These are phyloP conservation scores for Albifimbria verrucaria DNA, from an alignment of 2,329 filamentous ascomycete species.

Conservation along the genomic window DNA sequence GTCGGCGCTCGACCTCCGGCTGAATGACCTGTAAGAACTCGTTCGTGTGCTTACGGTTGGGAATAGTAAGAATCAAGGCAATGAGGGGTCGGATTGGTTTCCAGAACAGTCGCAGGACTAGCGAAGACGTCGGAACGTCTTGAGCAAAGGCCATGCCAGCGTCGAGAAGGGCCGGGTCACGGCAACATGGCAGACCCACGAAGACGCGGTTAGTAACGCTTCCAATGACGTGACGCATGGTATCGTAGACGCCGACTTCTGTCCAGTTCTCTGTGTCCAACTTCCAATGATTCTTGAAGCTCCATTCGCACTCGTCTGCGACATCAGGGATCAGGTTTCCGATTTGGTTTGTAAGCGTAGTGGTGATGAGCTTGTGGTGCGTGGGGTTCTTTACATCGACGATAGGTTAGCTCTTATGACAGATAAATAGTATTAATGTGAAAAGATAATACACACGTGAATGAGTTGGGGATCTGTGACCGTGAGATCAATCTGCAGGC, in stretches of 20 bases:
- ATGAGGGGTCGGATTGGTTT: neutral
- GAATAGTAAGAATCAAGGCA: neutral
- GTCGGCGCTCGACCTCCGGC: slow-evolving; percentile 1
- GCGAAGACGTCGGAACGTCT: neutral
- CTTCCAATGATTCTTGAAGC: neutral
- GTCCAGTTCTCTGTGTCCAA: neutral
- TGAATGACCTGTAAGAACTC: neutral
- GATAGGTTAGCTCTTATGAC: neutral
- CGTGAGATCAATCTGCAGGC: neutral
- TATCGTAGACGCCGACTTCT: slow-evolving; percentile 4
- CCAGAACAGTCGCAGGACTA: neutral
- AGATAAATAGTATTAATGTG: neutral
- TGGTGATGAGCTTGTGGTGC: neutral
- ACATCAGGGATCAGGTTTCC: neutral
- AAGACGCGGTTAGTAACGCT: slow-evolving; percentile 6
- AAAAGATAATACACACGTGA: neutral
- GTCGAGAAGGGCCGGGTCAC: slow-evolving; percentile 3
- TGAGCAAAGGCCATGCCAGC: slow-evolving; percentile 2
- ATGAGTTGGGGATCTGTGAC: neutral
- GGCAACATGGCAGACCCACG: slow-evolving; percentile 2
- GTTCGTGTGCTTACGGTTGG: neutral
- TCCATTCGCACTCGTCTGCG: neutral
- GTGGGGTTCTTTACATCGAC: neutral
- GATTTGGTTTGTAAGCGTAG: neutral
- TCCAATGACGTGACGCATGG: slow-evolving; percentile 6